Conservation (phyloP, 805 yeast genomes). For the Debaryomyces castellii region DNA sequence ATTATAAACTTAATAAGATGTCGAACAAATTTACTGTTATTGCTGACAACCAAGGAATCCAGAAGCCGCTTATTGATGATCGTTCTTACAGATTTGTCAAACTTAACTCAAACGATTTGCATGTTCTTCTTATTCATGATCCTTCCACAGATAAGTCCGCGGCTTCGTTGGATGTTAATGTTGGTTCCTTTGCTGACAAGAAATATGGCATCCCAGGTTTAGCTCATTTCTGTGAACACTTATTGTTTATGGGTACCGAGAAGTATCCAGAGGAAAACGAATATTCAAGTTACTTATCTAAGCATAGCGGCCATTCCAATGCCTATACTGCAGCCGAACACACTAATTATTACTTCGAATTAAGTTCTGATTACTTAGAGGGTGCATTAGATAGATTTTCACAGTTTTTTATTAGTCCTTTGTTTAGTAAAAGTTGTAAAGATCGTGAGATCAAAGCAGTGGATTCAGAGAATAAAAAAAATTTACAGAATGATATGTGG, state of each 20-base stretch:
- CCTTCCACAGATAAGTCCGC: conserved; percentile 72
- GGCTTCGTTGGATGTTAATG: conserved; percentile 76
- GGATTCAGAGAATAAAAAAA: conserved; percentile 93
- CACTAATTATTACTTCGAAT: conserved; percentile 89
- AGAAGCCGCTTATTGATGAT: conserved; percentile 64
- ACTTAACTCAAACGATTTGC: conserved; percentile 52
- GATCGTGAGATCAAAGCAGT: conserved; percentile 94
- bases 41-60: conserved; percentile 31
- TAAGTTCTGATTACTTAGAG: conserved; percentile 68
- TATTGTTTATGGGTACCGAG: conserved; percentile 75
- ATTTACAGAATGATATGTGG: conserved; percentile 88
- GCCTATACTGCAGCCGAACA: conserved; percentile 89
- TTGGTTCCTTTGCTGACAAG: conserved; percentile 74
- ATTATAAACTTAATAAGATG: background rate
- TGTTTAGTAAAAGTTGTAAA: conserved; percentile 71
- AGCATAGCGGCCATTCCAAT: conserved; percentile 86
- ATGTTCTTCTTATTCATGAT: conserved; percentile 65
- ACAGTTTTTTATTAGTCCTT: conserved; percentile 86
- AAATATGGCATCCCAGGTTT: conserved; percentile 60
- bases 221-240: conserved; percentile 70
- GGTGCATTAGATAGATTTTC: conserved; percentile 93
- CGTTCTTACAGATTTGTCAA: conserved; percentile 68
- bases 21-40: conserved; percentile 12
- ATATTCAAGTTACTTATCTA: conserved; percentile 68
- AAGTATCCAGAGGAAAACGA: conserved; percentile 77